Evolutionary conservation across 768 basidiomycete genomes (phyloP), one percentile per base, ranked within the genome.

Genomic region (Fomitopsis pulvina): DNA sequence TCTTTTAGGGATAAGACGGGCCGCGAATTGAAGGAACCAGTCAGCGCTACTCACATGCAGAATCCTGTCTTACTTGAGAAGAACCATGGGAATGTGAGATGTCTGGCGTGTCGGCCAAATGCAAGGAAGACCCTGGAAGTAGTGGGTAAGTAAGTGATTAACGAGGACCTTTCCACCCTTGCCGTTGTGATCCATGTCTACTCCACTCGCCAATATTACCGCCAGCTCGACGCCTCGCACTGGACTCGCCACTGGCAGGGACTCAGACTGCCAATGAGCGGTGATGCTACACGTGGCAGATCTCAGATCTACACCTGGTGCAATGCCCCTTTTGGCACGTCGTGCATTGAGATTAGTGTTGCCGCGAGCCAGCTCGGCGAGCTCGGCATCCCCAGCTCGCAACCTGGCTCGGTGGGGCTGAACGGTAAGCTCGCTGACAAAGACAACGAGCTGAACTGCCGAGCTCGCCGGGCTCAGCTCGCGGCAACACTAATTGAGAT

Each of bases 1-100:
- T 57, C 51, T 75, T 76, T 70, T 69, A 37, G 24, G 30, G 37
- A 18, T 37, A 37, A 37, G 34, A 37, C 34, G 5, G 4, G 34
- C 14, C 14, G 14, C 34, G 34, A 12, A 37, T 6, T 4, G 34
- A n/a, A n/a, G n/a, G n/a, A n/a, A n/a, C n/a, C n/a, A n/a, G n/a
- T n/a, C n/a, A n/a, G n/a, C n/a, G n/a, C n/a, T n/a, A 37, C 34
- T 16, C 14, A 37, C 34, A 37, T 37, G n/a, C n/a, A n/a, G n/a
- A n/a, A n/a, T n/a, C n/a, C n/a, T n/a, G n/a, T n/a, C n/a, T n/a
- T n/a, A n/a, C n/a, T n/a, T n/a, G n/a, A n/a, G n/a, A n/a, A n/a
- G n/a, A n/a, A n/a, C n/a, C n/a, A n/a, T 37, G 5, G 34, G 14
- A 16, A 14, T 18, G 34, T 18, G 34, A 18, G 5, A 16, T 18